Conservation (phyloP, 495 filamentous ascomycete genomes). For the Neurospora sp. region DNA sequence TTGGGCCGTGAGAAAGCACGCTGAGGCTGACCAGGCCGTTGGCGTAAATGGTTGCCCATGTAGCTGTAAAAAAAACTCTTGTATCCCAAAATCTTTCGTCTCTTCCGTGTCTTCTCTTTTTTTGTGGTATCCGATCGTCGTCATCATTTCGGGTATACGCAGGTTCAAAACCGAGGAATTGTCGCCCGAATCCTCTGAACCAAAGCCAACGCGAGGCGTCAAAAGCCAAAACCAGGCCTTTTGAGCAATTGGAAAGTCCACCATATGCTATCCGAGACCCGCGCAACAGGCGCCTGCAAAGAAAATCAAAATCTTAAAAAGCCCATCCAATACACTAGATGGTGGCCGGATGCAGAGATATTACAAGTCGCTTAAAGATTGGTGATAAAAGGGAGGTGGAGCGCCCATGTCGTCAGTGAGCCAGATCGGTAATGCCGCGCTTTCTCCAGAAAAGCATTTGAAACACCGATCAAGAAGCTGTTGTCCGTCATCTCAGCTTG, state of each 20-base stretch:
- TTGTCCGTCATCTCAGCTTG: neutral
- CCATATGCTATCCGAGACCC: neutral
- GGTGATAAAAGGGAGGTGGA: neutral
- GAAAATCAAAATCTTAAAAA: neutral
- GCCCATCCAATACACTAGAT: neutral
- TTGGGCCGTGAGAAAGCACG: neutral
- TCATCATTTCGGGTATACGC: constrained; percentile 15
- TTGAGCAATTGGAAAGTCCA: neutral
- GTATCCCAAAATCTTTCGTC: constrained; percentile 21
- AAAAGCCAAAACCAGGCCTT: neutral
- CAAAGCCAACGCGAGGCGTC: neutral
- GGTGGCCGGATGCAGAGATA: neutral
- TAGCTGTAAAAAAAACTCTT: constrained; percentile 21
- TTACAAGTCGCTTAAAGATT: neutral
- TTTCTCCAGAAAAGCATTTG: neutral
- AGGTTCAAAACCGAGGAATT: neutral
- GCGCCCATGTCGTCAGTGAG: neutral
- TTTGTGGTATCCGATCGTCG: constrained; percentile 15
- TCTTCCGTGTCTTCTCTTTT: constrained; percentile 9
- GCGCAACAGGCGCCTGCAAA: neutral
- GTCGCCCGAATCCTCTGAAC: neutral
- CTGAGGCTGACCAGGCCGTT: constrained; percentile 9
- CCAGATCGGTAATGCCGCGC: neutral
- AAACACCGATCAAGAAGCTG: neutral
- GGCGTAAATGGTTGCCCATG: constrained; percentile 27